Base-by-base conservation (phyloP, 441 rosid species). In the Pelargonium myrrhifolium region DNA sequence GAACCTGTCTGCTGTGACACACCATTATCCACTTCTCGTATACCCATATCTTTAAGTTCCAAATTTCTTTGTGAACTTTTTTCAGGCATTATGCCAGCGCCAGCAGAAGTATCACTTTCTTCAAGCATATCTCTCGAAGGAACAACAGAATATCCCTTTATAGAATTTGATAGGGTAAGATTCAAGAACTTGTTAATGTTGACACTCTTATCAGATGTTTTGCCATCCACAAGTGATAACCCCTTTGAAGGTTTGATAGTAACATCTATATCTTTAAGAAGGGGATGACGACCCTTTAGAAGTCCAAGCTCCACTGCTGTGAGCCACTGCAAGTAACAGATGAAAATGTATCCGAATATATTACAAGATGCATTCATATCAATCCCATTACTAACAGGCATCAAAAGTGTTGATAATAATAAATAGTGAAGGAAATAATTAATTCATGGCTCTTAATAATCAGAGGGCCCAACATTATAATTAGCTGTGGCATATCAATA, bases 261-360 rank as follows among this genome's bases (percentile, higher is more conserved):
- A 70, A 92, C 77, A 76, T 95, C 99, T 62, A 92, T 80, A 77
- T 95, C 98, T 76, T 86, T 81, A 76, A 95, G 65, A 72, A 92
- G 93, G 67, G 99, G 99, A 83, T 95, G 99, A 53, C 92, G 97
- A 65, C 99, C 99, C 84, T 95, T 95, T 65, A 95, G 76, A 76
- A 95, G 93, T 77, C 92, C 99, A 73, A 95, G 93, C 74, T 95
- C 99, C 74, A 92, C 97, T 3, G 94, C 96, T 65, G 85, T 68
- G 64, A 95, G 88, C 99, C 99, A 95, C 99, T 95, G 80, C 83
- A 87, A 59, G 74, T 66, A 72, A 9, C 58, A 51, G 58, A 51
- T 51, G 58, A 20, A 51, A 51, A 17, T 51, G 2, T 17, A 51
- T 51, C 9, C 15, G 58, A 51, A 51, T 51, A 51, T 17, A 17